phyloP scores from a whole-genome alignment of 2,329 filamentous ascomycete species.

The Arthrobotrys megalospora region DNA sequence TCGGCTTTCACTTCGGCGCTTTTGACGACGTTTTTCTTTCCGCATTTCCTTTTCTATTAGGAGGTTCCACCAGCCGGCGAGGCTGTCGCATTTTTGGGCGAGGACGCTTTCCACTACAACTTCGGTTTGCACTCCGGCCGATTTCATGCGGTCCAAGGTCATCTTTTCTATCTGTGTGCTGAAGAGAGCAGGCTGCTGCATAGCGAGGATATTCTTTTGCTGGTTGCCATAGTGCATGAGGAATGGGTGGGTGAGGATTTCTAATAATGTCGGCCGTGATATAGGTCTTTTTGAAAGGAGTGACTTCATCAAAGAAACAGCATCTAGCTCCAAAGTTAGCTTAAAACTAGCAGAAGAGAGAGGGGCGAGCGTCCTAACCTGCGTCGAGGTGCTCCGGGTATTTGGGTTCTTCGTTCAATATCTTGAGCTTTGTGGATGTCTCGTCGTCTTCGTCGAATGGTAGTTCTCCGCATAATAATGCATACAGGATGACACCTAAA shows the following conservation, averaged over 20 bases:
- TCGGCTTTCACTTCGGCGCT: constrained; percentile 86
- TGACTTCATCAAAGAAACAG: constrained; percentile 80
- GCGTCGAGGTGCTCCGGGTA: constrained; percentile 84
- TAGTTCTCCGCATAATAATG: constrained; percentile 84
- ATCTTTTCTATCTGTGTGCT: constrained; percentile 89
- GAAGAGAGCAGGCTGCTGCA: constrained; percentile 85
- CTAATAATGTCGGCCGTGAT: constrained; percentile 82
- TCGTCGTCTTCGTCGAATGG: constrained; percentile 98
- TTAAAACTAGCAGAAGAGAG: too few species aligned
- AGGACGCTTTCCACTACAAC: constrained; percentile 94
- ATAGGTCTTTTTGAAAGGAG: constrained; percentile 93
- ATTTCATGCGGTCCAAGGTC: constrained; percentile 90
- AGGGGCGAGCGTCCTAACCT: constrained; percentile 54
- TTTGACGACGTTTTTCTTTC: constrained; percentile 83
- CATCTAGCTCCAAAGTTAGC: constrained; percentile 70
- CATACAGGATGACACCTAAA: constrained; percentile 86
- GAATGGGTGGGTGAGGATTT: constrained; percentile 90
- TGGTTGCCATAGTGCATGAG: constrained; percentile 87
- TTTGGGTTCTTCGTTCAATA: constrained; percentile 86
- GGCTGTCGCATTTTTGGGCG: constrained; percentile 86
- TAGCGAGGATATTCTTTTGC: constrained; percentile 89
- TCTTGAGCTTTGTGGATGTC: constrained; percentile 84
- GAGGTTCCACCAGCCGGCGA: constrained; percentile 96
- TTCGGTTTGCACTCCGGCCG: constrained; percentile 93
- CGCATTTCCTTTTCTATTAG: constrained; percentile 94